Evolutionary conservation across 805 yeast genomes (phyloP).

Genomic region (Wickerhamiella brachini): DNA sequence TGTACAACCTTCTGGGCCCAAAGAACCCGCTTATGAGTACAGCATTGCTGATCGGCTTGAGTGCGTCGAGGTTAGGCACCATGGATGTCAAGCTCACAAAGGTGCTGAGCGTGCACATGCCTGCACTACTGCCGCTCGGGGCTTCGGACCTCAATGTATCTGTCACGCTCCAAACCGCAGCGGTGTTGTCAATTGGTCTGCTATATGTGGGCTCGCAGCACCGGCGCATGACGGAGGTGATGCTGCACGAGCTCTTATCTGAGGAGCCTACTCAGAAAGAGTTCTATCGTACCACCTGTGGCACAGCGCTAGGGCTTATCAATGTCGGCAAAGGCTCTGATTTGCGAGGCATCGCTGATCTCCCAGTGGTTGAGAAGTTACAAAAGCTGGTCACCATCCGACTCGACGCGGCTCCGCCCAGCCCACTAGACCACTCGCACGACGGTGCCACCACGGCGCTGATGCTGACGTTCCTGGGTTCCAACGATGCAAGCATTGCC

Average conservation of each 20-base stretch:
- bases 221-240: constrained; percentile 70
- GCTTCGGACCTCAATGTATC: constrained; percentile 82
- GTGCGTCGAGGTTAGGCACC: constrained; percentile 72
- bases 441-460: constrained; percentile 65
- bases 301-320: constrained; percentile 72
- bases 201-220: constrained; percentile 67
- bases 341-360: constrained; percentile 40
- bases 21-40: constrained; percentile 74
- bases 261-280: constrained; percentile 42
- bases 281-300: constrained; percentile 76
- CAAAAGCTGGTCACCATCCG: constrained; percentile 37
- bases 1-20: constrained; percentile 83
- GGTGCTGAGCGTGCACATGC: constrained; percentile 84
- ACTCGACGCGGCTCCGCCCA: constrained; percentile 48
- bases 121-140: constrained; percentile 80
- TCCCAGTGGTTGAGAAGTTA: constrained; percentile 47
- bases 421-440: constrained; percentile 41
- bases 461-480: constrained; percentile 56
- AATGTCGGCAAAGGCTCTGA: constrained; percentile 66
- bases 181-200: constrained; percentile 78
- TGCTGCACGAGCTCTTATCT: constrained; percentile 46
- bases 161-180: constrained; percentile 77
- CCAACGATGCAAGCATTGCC: constrained; percentile 48
- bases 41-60: constrained; percentile 80
- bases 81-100: constrained; percentile 81